Evolutionary conservation across 345 rosid genomes (phyloP), one percentile per base, ranked within the genome.

Genomic region (Gossypium ekmanianum): DNA sequence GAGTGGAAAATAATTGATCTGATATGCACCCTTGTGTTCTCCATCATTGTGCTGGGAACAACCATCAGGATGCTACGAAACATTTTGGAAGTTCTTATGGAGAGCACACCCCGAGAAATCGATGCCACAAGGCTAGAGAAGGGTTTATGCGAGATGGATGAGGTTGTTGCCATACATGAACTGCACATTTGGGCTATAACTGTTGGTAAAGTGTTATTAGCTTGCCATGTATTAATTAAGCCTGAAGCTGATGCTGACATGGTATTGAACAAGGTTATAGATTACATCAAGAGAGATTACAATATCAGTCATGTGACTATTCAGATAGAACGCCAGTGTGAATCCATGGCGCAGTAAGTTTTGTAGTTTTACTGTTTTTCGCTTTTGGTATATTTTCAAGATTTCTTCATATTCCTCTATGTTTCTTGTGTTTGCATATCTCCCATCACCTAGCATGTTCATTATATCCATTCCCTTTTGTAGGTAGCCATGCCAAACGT

Each of bases 121-220:
- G 62, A 58, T 58, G 62, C 62, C 27, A 22, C 62, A 20, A 58
- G 29, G 62, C 62, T 58, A 22, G 62, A 58, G 34, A 58, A 22
- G 62, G 62, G 62, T 22, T 84, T 90, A 3, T 84, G 92, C 9
- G 87, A 83, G 81, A 88, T 90, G 89, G 88, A 88, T 1, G 94
- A 84, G 67, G 92, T 90, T 61, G 83, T 84, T 65, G 94, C 94
- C 9, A 45, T 87, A 48, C 94, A 90, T 29, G 94, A 90, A 56
- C 79, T 90, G 68, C 94, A 88, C 78, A 90, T 90, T 66, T 90
- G 94, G 90, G 90, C 91, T 27, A 87, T 88, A 56, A 88, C 95
- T 11, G 86, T 88, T 1, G 90, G 91, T 80, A 90, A 20, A 14
- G 29, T 58, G 29, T 11, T 58, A 22, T 24, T 58, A 58, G 62